Evolutionary conservation across 257 asterid species (phyloP).

Genomic region (Thymus mandschuricus): DNA sequence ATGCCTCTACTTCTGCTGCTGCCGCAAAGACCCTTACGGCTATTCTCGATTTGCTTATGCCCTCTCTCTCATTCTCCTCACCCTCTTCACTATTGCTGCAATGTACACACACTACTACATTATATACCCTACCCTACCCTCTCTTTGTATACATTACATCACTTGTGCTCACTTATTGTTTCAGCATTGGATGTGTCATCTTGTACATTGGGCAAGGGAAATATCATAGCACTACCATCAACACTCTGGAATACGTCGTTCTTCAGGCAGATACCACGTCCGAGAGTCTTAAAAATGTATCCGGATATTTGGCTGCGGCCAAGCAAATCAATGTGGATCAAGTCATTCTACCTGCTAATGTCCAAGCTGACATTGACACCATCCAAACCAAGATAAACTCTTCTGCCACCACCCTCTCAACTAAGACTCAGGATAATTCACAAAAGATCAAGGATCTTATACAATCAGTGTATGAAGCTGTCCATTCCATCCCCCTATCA

Average conservation of each 20-base stretch:
- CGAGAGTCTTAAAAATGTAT: slow-evolving; percentile 65
- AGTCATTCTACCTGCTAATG: slow-evolving; percentile 62
- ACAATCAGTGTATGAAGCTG: slow-evolving; percentile 58
- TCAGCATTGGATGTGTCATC: slow-evolving; percentile 66
- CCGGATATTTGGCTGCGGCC: slow-evolving; percentile 84
- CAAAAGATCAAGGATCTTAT: slow-evolving; percentile 58
- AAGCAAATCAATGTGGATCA: slow-evolving; percentile 67
- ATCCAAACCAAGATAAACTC: slow-evolving; percentile 72
- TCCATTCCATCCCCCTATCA: neutral
- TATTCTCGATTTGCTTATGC: slow-evolving; percentile 79
- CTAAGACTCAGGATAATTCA: slow-evolving; percentile 61
- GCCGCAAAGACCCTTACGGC: slow-evolving; percentile 65
- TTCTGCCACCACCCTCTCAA: slow-evolving; percentile 68
- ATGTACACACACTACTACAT: no score
- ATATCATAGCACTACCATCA: slow-evolving; percentile 58
- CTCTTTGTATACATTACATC: neutral
- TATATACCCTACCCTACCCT: no score
- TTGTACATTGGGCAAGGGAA: slow-evolving; percentile 85
- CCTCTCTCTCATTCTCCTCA: slow-evolving; percentile 75
- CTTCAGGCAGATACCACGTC: slow-evolving; percentile 70
- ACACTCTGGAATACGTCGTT: slow-evolving; percentile 69
- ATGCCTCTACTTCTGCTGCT: slow-evolving; percentile 68
- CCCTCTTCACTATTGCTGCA: slow-evolving; percentile 65
- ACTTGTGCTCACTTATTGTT: slow-evolving; percentile 21
- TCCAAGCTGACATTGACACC: slow-evolving; percentile 74